Base-by-base conservation (phyloP, 306 rosid genomes). In the Oxytropis ochrocephala region DNA sequence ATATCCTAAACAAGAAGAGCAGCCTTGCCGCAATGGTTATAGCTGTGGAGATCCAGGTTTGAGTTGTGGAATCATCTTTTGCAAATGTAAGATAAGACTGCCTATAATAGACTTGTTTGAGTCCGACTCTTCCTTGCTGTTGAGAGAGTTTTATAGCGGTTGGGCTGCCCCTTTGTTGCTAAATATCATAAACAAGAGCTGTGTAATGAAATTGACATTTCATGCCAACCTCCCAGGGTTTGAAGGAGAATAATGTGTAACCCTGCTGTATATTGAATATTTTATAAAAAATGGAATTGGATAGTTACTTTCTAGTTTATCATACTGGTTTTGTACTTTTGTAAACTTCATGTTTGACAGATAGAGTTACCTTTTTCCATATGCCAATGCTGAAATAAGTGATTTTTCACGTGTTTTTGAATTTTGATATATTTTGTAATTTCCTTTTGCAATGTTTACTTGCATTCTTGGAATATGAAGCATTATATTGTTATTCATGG, bases 361-460 rank as follows among this genome's bases (percentile, higher is more conserved):
- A 19, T 63, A 42, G 32, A 56, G 39, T 30, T 67, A 21, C 43
- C 44, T 38, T 16, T 69, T 47, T 19, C 18, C 58, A 48, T 29
- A 24, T 51, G 55, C 48, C 62, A 69, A 30, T 68, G 10, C 42
- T 16, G 33, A 16, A 63, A 35, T 51, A 55, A 72, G 43, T 58
- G 58, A 54, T 47, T 51, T 65, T 46, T 39, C 11, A 5, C 46
- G 41, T 65, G 47, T 21, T 61, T 56, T 57, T 70, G 38, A 60
- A 16, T 69, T 44, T 62, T 62, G 24, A 54, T 53, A 19, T 48
- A 63, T 77, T 48, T 43, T 56, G 32, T 19, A 58, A 48, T 73
- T 29, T 64, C 18, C 3, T n/a, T 38, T 75, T 59, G 54, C 12
- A 13, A 38, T 51, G 50, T 51, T 68, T 55, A 58, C 47, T 24